phyloP scores from a whole-genome alignment of 768 basidiomycete species.

The Russula foetens region DNA sequence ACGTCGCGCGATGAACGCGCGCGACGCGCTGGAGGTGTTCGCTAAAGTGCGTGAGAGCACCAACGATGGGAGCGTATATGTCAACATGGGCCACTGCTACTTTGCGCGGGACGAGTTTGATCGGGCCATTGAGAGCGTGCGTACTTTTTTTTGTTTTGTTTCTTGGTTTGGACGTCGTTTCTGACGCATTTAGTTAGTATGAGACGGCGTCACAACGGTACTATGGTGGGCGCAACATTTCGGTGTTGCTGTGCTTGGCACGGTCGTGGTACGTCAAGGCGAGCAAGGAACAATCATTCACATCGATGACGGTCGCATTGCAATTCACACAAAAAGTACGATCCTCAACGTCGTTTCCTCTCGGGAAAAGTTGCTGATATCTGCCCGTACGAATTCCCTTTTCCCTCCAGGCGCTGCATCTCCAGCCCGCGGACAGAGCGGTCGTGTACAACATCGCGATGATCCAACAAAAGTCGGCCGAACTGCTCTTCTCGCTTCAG shows the following conservation, averaged over 20 bases:
- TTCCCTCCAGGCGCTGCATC: constrained; percentile 59
- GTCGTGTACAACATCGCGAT: constrained; percentile 94
- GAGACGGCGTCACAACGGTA: constrained; percentile 82
- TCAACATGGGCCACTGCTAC: constrained; percentile 96
- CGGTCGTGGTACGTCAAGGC: constrained; percentile 94
- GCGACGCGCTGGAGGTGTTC: constrained; percentile 85
- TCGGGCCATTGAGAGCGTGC: constrained; percentile 89
- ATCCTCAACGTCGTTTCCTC: constrained; percentile 20
- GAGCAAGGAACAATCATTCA: constrained; percentile 77
- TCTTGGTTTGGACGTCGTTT: background rate
- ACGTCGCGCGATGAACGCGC: constrained; percentile 60
- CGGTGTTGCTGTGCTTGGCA: constrained; percentile 77
- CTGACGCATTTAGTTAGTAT: constrained; percentile 47
- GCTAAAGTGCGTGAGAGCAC: constrained; percentile 85
- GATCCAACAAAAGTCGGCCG: constrained; percentile 95
- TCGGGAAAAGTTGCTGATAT: constrained; percentile 28
- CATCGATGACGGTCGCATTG: constrained; percentile 77
- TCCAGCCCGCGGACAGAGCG: constrained; percentile 84
- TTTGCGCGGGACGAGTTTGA: constrained; percentile 92
- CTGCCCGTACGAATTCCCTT: constrained; percentile 16
- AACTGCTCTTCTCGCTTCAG: constrained; percentile 70
- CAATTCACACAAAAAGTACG: constrained; percentile 72
- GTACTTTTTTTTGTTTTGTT: constrained; percentile 23
- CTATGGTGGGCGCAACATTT: constrained; percentile 62
- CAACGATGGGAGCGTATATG: constrained; percentile 76